Base-by-base conservation (phyloP, 192 early-diverging fungal species). In the Rhizophlyctis rosea region DNA sequence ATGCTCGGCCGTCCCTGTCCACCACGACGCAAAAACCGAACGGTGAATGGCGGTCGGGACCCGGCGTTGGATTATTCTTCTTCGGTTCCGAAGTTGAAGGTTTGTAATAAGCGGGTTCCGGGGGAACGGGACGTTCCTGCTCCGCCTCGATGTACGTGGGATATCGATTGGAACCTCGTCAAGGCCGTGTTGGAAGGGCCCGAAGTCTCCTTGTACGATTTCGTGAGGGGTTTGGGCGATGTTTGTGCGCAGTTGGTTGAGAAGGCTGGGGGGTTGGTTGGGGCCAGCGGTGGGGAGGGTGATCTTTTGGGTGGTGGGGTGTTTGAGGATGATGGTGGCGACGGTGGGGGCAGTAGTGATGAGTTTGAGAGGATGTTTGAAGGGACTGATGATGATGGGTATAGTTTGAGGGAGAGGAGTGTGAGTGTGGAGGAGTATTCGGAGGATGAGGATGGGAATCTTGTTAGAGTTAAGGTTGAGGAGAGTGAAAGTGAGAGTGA, bases 121-220 rank as follows among this genome's bases (percentile, higher is more conserved):
- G 9, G 18, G 18, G 39, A 7, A 18, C 18, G 9, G 7, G 39
- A 44, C 9, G 9, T 44, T 7, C 39, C 39, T 44, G 32, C 36
- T 36, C 61, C 36, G 23, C 47, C 35, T 25, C 18, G 25, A 47
- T 51, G 32, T 36, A 21, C 3, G 44, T 65, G 68, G 68, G 36
- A 47, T n/a, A 54, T 65, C 16, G 74, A 76, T 54, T 76, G 69
- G 74, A 23, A 36, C 0, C 35, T 66, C 28, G 34, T 76, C 21
- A 48, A 32, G 1, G 32, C 47, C 23, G 64, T 75, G n/a, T 56
- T 49, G 5, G 27, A 61, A 4, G 60, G 57, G 9, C 32, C 27
- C 13, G 30, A n/a, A 1, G 36, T 64, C 24, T 24, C 48, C 18
- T 54, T 75, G 39, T 71, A 75, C 36, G 69, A 71, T 44, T 75